phyloP scores from a whole-genome alignment of 768 basidiomycete species.

The Cubamyces lactineus region DNA sequence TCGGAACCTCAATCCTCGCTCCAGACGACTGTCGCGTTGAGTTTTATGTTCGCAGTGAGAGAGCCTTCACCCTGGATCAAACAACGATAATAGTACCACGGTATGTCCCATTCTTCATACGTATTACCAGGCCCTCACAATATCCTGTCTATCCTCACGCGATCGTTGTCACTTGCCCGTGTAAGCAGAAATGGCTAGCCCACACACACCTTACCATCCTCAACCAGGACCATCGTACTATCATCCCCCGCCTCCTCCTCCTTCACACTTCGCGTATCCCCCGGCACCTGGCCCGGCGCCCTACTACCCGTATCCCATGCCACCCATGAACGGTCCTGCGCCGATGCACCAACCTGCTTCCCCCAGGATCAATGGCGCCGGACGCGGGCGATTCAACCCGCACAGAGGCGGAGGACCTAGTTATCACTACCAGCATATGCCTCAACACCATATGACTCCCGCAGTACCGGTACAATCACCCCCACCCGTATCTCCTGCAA shows the following conservation, averaged over 20 bases:
- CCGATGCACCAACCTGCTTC: constrained; percentile 42
- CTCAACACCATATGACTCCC: constrained; percentile 33
- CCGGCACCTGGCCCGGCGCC: constrained; percentile 30
- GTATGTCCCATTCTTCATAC: neutral
- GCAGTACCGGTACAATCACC: constrained; percentile 27
- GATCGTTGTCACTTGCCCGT: neutral
- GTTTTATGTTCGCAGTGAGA: constrained; percentile 14
- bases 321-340: constrained; percentile 45
- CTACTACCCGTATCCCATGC: constrained; percentile 39
- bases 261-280: constrained; percentile 31
- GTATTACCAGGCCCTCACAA: no score
- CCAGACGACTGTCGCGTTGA: neutral
- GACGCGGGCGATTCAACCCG: constrained; percentile 40
- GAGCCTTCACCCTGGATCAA: constrained; percentile 14
- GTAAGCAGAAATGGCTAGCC: constrained; percentile 32
- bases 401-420: constrained; percentile 42
- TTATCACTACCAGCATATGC: constrained; percentile 44
- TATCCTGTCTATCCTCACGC: no score
- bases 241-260: constrained; percentile 33
- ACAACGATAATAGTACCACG: neutral
- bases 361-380: constrained; percentile 39
- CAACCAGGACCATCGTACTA: constrained; percentile 40
- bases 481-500: constrained; percentile 33
- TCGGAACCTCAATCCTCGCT: neutral
- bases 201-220: constrained; percentile 36